Conservation (phyloP, 768 basidiomycete species). For the Naematelia aurantialba region DNA sequence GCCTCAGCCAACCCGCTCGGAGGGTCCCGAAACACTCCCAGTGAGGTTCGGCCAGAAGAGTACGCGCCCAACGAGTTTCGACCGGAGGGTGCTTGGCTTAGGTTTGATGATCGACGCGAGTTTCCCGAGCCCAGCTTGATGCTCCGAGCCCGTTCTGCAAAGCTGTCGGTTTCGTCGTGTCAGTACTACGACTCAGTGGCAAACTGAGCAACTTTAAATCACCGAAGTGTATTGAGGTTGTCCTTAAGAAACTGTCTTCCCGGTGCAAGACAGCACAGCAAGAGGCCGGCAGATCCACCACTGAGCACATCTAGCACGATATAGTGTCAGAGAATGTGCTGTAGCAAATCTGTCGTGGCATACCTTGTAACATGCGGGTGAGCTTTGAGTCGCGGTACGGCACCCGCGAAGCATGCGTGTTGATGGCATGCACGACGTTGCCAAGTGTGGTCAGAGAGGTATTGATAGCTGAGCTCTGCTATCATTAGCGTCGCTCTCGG, state of each 20-base stretch:
- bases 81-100: background rate
- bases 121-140: background rate
- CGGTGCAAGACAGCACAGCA: conserved; percentile 85
- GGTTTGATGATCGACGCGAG: background rate
- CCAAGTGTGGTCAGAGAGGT: conserved; percentile 81
- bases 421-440: conserved; percentile 81
- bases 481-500: too few relatives aligned
- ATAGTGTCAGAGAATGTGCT: background rate
- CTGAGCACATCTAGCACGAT: conserved; percentile 66
- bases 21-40: background rate
- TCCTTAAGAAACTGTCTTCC: conserved; percentile 77
- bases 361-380: conserved; percentile 73
- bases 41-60: background rate
- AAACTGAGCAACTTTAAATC: too few relatives aligned
- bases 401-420: conserved; percentile 56
- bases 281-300: conserved; percentile 69
- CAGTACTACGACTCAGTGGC: too few relatives aligned
- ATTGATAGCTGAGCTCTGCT: conserved; percentile 73
- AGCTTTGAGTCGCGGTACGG: conserved; percentile 88
- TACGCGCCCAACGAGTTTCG: background rate
- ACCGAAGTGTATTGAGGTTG: conserved; percentile 90
- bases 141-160: background rate
- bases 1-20: background rate
- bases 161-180: background rate
- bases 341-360: background rate